Evolutionary conservation across 169 alveolate genomes (phyloP), one percentile per base, ranked within the genome.

Genomic region (Fabrea salina): DNA sequence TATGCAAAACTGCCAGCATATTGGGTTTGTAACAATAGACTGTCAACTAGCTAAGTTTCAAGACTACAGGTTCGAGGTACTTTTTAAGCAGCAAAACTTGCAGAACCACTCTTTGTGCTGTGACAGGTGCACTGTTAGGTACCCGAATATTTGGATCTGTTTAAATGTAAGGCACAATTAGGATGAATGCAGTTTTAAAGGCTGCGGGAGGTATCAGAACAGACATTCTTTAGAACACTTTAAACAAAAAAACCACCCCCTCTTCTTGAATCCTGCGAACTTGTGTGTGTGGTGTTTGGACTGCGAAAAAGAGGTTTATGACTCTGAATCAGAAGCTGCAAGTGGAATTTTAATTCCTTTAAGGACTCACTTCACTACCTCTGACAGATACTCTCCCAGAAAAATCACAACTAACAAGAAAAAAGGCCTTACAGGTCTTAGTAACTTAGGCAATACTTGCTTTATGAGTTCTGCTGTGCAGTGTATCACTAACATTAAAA

Each of bases 401-500:
- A 8, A n/a, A 25, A 25, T 47, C 30, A 47, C 16, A 47, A 47
- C 56, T n/a, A 47, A 47, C 19, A 47, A 43, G 2, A 50, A 3
- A 7, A 68, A 50, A 68, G 68, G 81, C 22, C 11, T n/a, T 25
- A 22, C 39, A 27, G 96, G 96, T 22, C 67, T 92, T 41, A 80
- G 81, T 41, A 92, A 92, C 81, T 54, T 90, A 67, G 96, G 96
- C 13, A 92, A 92, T 66, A 90, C 96, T 47, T 92, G 96, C 61
- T 92, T 84, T 71, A 88, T 90, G 94, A 89, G 90, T 80, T 80
- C 94, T 4, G 85, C 89, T 5, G 37, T 92, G n/a, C 93, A 92
- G 67, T 83, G 94, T 32, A 27, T 88, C 2, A 40, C 74, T 22
- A 81, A 85, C 41, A 72, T 83, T n/a, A 82, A 82, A 22, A 66